phyloP scores from a whole-genome alignment of 345 rosid species.

The Gossypium anomalum region DNA sequence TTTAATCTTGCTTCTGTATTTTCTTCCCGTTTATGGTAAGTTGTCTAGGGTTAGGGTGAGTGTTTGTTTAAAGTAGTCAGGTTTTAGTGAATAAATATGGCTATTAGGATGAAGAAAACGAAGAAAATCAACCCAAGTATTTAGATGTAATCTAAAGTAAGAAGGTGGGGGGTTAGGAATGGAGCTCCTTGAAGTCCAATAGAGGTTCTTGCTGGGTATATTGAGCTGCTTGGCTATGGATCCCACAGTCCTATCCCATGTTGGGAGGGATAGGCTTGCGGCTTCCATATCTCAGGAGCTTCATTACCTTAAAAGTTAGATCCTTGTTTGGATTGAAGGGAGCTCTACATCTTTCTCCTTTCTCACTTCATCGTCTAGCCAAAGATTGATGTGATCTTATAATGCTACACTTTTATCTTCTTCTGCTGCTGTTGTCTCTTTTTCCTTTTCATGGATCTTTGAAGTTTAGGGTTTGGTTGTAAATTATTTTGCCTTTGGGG shows the following conservation, averaged over 20 bases:
- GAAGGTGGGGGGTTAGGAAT: slow-evolving; percentile 20
- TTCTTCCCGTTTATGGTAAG: background rate
- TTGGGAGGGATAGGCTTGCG: slow-evolving; percentile 49
- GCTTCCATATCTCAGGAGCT: slow-evolving; percentile 95
- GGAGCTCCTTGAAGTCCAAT: slow-evolving; percentile 94
- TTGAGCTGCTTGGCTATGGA: slow-evolving; percentile 88
- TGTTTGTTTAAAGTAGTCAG: background rate
- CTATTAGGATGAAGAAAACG: background rate
- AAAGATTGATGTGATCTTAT: background rate
- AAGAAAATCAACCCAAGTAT: background rate
- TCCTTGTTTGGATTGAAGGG: slow-evolving; percentile 96
- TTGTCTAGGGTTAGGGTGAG: slow-evolving; percentile 1
- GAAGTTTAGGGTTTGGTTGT: background rate
- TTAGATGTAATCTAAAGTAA: background rate
- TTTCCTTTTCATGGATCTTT: background rate
- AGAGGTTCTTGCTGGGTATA: slow-evolving; percentile 56
- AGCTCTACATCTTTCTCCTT: slow-evolving; percentile 52
- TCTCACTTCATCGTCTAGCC: background rate
- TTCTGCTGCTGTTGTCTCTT: background rate
- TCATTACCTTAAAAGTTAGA: slow-evolving; percentile 31
- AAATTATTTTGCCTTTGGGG: too few species aligned
- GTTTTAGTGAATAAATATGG: background rate
- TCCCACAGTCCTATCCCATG: slow-evolving; percentile 58
- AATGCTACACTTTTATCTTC: too few species aligned
- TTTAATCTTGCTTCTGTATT: background rate